Conservation (phyloP, 805 yeast species). For the Hanseniaspora occidentalis region DNA sequence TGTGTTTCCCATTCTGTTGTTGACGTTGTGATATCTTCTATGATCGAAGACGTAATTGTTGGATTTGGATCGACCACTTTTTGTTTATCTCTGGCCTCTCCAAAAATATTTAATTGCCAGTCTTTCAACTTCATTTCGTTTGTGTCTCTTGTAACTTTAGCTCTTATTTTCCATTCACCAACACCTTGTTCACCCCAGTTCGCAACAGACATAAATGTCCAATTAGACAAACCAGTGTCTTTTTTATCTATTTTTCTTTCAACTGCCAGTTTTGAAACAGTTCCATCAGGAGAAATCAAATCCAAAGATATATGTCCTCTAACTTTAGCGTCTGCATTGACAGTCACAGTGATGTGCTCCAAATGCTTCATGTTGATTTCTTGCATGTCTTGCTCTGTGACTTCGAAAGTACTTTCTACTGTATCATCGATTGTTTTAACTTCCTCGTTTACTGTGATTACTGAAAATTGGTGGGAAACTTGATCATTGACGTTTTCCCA, state of each 20-base stretch:
- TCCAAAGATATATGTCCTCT: conserved; percentile 63
- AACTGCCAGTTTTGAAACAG: conserved; percentile 61
- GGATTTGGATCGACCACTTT: conserved; percentile 38
- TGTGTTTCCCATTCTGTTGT: too few relatives aligned
- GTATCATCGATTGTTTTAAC: conserved; percentile 12
- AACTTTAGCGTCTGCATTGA: conserved; percentile 47
- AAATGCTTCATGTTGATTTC: conserved; percentile 51
- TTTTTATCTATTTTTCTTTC: conserved; percentile 48
- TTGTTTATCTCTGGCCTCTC: conserved; percentile 37
- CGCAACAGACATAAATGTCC: conserved; percentile 97
- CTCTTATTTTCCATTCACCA: conserved; percentile 76
- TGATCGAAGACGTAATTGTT: conserved; percentile 46
- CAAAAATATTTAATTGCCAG: conserved; percentile 78
- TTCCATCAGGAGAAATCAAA: conserved; percentile 65
- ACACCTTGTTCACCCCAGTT: conserved; percentile 94
- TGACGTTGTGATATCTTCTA: background rate
- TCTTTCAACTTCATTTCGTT: conserved; percentile 34
- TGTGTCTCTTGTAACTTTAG: conserved; percentile 31
- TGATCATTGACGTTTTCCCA: conserved; percentile 90
- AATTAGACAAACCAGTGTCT: conserved; percentile 48
- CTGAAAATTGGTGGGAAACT: conserved; percentile 55
- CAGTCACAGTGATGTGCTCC: conserved; percentile 79
- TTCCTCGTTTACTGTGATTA: conserved; percentile 23
- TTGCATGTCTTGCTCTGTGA: conserved; percentile 37
- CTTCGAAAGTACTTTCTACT: conserved; percentile 28